Evolutionary conservation across 2,329 filamentous ascomycete genomes (phyloP).

Genomic region (Trichophaea hybrida): DNA sequence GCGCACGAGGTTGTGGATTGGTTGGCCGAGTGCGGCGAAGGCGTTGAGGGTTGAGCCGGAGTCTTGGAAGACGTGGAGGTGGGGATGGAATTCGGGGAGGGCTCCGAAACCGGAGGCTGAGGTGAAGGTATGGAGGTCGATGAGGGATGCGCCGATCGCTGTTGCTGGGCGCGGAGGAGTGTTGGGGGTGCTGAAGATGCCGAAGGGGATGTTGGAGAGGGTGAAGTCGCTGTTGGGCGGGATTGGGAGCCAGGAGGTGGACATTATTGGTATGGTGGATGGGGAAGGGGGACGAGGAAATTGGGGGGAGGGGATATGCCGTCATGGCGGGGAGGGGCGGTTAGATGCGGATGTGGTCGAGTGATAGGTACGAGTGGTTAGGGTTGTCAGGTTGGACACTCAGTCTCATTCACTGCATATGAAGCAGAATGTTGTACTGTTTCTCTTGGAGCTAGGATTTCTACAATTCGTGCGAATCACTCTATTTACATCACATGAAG

Average conservation of each 20-base stretch:
- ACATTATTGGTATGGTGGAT: not conserved
- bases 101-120: conserved; percentile 44
- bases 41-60: conserved; percentile 52
- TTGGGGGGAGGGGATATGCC: not conserved
- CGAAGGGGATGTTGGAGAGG: conserved; percentile 68
- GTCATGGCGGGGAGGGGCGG: too few species aligned
- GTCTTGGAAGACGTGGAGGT: conserved; percentile 48
- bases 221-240: conserved; percentile 53
- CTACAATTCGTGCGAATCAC: too few species aligned
- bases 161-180: conserved; percentile 49
- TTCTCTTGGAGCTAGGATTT: too few species aligned
- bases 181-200: conserved; percentile 54
- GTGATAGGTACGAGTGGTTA: too few species aligned
- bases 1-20: conserved; percentile 53
- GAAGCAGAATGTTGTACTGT: too few species aligned
- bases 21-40: conserved; percentile 58
- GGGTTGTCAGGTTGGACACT: too few species aligned
- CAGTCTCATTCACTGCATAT: too few species aligned
- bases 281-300: not conserved
- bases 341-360: too few species aligned
- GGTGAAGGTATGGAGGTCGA: conserved; percentile 51
- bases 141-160: conserved; percentile 56
- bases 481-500: too few species aligned
- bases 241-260: conserved; percentile 44
- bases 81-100: conserved; percentile 32